These are phyloP conservation scores for Hymenoscyphus occultus DNA, from an alignment of 2,329 filamentous ascomycete species.

Conservation along the genomic window DNA sequence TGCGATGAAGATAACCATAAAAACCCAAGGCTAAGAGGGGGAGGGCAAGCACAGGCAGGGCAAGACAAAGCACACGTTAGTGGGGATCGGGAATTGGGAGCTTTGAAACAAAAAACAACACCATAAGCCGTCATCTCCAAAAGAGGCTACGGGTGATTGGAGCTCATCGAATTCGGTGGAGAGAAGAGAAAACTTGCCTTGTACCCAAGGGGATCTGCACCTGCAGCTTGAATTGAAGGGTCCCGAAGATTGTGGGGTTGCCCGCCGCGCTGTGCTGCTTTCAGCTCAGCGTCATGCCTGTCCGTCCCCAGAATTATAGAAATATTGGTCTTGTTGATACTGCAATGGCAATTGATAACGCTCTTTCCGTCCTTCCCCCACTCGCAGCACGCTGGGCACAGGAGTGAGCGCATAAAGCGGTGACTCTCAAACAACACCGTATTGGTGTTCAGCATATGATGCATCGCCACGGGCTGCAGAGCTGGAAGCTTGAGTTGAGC, in stretches of 20 bases:
- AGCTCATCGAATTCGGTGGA: not conserved
- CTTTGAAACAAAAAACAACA: not conserved
- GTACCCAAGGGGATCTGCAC: not conserved
- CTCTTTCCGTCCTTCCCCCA: not conserved
- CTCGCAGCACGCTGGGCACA: not conserved
- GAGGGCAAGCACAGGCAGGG: not conserved
- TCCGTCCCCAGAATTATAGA: not conserved
- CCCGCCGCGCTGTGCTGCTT: not conserved
- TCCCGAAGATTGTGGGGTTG: too few species aligned
- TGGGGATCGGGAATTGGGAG: not conserved
- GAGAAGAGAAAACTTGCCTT: not conserved
- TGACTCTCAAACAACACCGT: not conserved
- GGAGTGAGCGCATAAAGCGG: not conserved
- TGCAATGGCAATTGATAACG: not conserved
- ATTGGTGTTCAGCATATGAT: slow-evolving; percentile 2
- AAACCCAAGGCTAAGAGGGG: slow-evolving; percentile 5
- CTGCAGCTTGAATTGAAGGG: slow-evolving; percentile 2
- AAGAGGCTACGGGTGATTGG: not conserved
- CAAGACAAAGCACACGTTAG: not conserved
- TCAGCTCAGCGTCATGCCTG: not conserved
- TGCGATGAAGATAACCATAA: slow-evolving; percentile 18
- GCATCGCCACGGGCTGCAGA: not conserved
- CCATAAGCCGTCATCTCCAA: not conserved
- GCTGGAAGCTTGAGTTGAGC: not conserved
- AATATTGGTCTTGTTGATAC: not conserved